A percentile compares a stretch with the other conserved stretches of the same genome.
These are phyloP conservation scores for Penicillium herquei DNA, from an alignment of 495 filamentous ascomycete species.

Conservation along the genomic window DNA sequence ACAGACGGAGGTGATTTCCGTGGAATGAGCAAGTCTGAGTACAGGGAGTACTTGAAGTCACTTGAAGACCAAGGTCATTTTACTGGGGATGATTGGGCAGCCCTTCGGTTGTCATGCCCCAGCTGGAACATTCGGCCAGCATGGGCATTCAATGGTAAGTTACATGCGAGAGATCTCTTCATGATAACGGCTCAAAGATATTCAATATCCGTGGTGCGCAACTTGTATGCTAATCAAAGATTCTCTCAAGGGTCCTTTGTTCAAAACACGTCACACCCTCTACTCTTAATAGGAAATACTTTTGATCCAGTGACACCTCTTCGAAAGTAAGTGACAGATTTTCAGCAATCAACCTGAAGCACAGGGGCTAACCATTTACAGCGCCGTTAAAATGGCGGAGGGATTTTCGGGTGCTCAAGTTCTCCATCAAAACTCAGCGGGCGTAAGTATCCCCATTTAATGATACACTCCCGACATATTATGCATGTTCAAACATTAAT, in stretches of 20 bases:
- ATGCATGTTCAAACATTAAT: too few species aligned
- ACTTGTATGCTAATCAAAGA: not conserved
- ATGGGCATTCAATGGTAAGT: not conserved
- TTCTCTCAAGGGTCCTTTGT: not conserved
- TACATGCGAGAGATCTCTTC: not conserved
- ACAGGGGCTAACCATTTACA: not conserved
- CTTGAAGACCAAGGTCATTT: not conserved
- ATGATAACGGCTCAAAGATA: too few species aligned
- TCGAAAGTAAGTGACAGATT: not conserved
- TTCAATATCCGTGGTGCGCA: not conserved
- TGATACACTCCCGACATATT: not conserved
- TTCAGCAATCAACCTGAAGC: not conserved
- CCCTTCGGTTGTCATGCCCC: not conserved
- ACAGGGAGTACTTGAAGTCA: not conserved
- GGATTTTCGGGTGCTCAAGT: not conserved
- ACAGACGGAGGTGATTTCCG: not conserved
- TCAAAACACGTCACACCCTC: not conserved
- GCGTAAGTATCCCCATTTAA: not conserved
- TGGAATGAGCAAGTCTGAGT: not conserved
- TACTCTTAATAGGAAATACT: not conserved
- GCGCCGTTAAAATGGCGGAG: not conserved
- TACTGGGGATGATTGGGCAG: not conserved
- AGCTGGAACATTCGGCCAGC: not conserved
- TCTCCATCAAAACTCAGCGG: not conserved
- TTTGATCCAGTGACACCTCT: not conserved